Evolutionary conservation across 257 asterid genomes (phyloP).

Genomic region (Solanum tarapatanum): DNA sequence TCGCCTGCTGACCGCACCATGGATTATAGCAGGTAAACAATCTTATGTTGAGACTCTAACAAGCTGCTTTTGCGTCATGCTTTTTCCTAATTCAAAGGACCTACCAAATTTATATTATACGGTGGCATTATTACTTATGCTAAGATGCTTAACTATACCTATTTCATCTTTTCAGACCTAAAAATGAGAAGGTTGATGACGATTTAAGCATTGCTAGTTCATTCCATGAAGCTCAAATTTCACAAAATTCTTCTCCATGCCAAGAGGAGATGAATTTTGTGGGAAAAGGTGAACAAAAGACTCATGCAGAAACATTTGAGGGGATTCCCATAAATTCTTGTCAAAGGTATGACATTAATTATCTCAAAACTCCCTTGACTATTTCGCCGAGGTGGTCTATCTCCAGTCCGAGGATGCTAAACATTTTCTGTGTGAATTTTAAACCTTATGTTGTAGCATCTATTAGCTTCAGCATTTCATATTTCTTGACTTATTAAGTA

Average conservation of each 20-base stretch:
- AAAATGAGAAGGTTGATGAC: constrained; percentile 44
- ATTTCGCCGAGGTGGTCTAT: not conserved
- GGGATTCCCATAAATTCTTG: constrained; percentile 19
- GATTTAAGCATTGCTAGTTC: constrained; percentile 30
- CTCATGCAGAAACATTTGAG: constrained; percentile 32
- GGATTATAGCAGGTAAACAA: constrained; percentile 33
- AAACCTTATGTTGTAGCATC: not conserved
- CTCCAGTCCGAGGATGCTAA: not conserved
- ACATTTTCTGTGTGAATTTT: not conserved
- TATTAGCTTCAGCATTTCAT: not conserved
- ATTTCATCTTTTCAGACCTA: constrained; percentile 29
- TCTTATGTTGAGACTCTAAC: constrained; percentile 3
- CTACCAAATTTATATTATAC: not conserved
- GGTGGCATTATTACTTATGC: not conserved
- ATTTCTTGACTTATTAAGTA: not conserved
- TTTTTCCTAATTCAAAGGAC: not conserved
- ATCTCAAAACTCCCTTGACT: not conserved
- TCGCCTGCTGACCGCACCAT: constrained; percentile 25
- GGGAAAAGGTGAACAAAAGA: constrained; percentile 31
- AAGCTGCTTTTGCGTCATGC: not conserved
- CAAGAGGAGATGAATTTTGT: constrained; percentile 30
- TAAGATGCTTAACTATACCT: constrained; percentile 2
- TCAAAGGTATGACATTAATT: constrained; percentile 31
- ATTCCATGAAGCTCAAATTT: constrained; percentile 21
- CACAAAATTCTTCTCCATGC: constrained; percentile 14